Conservation (phyloP, 305 asterid species). For the Ruellia speciosa region DNA sequence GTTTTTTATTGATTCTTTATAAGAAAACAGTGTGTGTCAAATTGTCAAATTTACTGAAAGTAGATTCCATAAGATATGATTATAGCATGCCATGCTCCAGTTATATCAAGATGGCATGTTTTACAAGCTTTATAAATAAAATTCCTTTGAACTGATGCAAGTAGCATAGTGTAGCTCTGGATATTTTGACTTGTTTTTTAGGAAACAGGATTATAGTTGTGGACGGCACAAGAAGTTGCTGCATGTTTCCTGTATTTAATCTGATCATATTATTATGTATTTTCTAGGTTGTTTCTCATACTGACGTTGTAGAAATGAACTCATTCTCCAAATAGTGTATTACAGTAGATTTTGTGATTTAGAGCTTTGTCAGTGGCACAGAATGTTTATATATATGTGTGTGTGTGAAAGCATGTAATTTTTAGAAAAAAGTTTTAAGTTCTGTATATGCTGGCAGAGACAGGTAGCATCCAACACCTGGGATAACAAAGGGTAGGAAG, state of each 20-base stretch:
- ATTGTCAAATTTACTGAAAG: not conserved
- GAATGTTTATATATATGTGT: no score
- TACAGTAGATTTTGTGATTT: not conserved
- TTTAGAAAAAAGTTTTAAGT: no score
- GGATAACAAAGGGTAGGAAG: no score
- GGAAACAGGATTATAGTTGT: no score
- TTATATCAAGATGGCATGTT: not conserved
- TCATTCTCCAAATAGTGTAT: not conserved
- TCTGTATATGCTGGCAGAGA: no score
- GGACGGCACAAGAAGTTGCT: no score
- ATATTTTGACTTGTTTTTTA: no score
- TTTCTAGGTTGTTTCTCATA: constrained; percentile 2
- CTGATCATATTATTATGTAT: no score
- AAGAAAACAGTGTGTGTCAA: not conserved
- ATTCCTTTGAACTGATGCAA: not conserved
- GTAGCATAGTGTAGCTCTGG: not conserved
- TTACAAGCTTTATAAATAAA: not conserved
- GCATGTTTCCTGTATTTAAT: no score
- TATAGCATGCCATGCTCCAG: not conserved
- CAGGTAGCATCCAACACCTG: no score
- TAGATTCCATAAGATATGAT: not conserved
- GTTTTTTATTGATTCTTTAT: not conserved
- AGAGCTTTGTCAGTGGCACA: not conserved
- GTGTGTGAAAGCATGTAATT: no score
- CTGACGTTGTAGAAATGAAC: constrained; percentile 11